Evolutionary conservation across 257 asterid species (phyloP), one percentile per base, ranked within the genome.

Genomic region (Petunia axillaris): DNA sequence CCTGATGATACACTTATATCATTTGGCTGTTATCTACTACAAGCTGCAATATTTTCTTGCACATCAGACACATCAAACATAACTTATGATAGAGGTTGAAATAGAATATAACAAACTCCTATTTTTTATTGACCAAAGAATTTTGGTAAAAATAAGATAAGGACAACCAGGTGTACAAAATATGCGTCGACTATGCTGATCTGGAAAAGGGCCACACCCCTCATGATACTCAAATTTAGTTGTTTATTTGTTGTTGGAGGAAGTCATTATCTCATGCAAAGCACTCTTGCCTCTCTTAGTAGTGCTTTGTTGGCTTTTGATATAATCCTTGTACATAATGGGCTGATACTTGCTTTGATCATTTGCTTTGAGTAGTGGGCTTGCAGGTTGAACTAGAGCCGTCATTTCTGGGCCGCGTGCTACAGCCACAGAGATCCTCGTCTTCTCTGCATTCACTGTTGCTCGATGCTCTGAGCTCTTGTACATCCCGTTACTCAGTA

Each of bases 391-490:
- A 76, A 41, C 3, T 2, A 15, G 14, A 3, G 54, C 41, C 0
- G 10, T 8, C 80, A 64, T 44, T 48, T 41, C 14, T 6, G 76
- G 40, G 55, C 55, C 60, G 68, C 85, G 84, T 35, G 89, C 90
- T 16, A 86, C 90, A 0, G 87, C 93, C 16, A 91, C 53, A 3
- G 92, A 91, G 38, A 91, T 88, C 59, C 92, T 87, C 8, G 88
- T 82, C 67, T 59, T 82, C 65, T 76, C 39, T 1, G 36, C 79
- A 58, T 88, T 89, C 52, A 89, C 92, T 4, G 81, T 82, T 13
- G 88, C 89, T 66, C 91, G 81, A 85, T 91, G 95, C 85, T 91
- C 93, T 73, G 85, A 82, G 14, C 95, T 91, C 87, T 81, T 88
- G 87, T 88, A 91, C 80, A 66, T 87, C 6, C 92, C 94, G n/a